phyloP scores from a whole-genome alignment of 2,329 filamentous ascomycete genomes.

The Lachnellula hyalina region DNA sequence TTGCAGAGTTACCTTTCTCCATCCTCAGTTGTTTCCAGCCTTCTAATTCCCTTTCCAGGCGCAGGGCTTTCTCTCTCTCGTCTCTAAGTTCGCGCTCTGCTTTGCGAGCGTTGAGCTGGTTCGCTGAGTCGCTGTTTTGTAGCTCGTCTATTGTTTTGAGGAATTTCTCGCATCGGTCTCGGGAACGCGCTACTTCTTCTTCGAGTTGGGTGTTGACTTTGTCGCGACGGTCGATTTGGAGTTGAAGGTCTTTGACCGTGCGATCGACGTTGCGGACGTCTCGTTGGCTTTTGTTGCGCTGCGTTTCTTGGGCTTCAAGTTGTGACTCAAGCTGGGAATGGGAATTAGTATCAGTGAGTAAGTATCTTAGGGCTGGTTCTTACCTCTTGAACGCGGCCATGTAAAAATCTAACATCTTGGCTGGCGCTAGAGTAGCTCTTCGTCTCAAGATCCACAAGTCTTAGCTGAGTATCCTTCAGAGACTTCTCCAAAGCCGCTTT shows the following conservation, averaged over 20 bases:
- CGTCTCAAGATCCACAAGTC: constrained; percentile 88
- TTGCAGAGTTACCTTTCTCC: constrained; percentile 44
- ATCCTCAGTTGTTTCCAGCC: constrained; percentile 68
- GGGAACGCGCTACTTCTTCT: constrained; percentile 78
- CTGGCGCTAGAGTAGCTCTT: constrained; percentile 94
- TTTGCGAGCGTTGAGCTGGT: constrained; percentile 74
- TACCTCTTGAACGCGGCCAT: constrained; percentile 93
- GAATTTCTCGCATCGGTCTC: constrained; percentile 86
- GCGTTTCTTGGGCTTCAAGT: constrained; percentile 75
- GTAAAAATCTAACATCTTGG: constrained; percentile 90
- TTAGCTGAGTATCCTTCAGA: constrained; percentile 83
- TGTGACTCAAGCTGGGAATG: constrained; percentile 72
- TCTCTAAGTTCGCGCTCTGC: constrained; percentile 87
- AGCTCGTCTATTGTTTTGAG: constrained; percentile 90
- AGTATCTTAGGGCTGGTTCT: constrained; percentile 32
- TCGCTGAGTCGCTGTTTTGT: constrained; percentile 76
- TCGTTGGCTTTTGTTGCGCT: constrained; percentile 74
- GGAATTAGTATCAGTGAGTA: constrained; percentile 27
- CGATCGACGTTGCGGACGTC: constrained; percentile 90
- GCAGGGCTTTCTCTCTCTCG: constrained; percentile 74
- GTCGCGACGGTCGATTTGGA: constrained; percentile 87
- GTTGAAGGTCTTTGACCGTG: constrained; percentile 85
- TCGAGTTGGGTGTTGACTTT: constrained; percentile 76
- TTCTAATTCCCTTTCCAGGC: constrained; percentile 84
- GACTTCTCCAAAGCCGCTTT: constrained; percentile 86